These are phyloP conservation scores for Thielaviopsis euricoi DNA, from an alignment of 2,329 filamentous ascomycete species.

Conservation along the genomic window DNA sequence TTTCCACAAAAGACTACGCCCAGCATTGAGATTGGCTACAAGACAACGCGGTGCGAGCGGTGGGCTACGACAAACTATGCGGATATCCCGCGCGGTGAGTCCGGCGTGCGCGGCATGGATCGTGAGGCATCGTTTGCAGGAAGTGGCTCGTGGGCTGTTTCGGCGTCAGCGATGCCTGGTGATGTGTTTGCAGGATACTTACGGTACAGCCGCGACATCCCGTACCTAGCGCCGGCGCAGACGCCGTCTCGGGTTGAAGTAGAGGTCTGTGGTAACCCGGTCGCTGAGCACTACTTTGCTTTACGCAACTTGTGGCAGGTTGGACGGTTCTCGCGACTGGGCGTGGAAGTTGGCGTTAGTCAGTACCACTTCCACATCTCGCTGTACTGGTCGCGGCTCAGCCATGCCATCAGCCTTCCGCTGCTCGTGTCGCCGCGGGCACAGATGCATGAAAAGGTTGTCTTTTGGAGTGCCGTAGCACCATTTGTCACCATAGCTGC, in stretches of 20 bases:
- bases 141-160: conserved; percentile 24
- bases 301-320: conserved; percentile 27
- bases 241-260: conserved; percentile 23
- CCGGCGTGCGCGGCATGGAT: conserved; percentile 24
- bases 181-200: conserved; percentile 21
- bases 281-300: conserved; percentile 23
- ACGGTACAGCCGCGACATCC: conserved; percentile 21
- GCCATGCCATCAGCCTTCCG: conserved; percentile 17
- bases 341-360: conserved; percentile 28
- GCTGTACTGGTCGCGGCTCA: conserved; percentile 30
- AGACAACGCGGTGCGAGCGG: conserved; percentile 18
- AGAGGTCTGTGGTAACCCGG: conserved; percentile 24
- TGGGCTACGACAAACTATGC: conserved; percentile 18
- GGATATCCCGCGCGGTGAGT: conserved; percentile 19
- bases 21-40: conserved; percentile 27
- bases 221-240: conserved; percentile 15
- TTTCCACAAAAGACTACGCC: conserved; percentile 18
- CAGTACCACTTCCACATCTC: conserved; percentile 27
- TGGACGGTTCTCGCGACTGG: conserved; percentile 25
- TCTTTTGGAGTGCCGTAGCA: conserved; percentile 24
- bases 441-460: conserved; percentile 16
- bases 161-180: conserved; percentile 17
- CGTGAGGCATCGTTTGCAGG: conserved; percentile 16
- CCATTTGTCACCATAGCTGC: conserved; percentile 25
- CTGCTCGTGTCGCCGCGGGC: conserved; percentile 15